Evolutionary conservation across 1,284 basidiomycete species (phyloP), one percentile per base, ranked within the genome.

Genomic region (Schizophyllum commune): DNA sequence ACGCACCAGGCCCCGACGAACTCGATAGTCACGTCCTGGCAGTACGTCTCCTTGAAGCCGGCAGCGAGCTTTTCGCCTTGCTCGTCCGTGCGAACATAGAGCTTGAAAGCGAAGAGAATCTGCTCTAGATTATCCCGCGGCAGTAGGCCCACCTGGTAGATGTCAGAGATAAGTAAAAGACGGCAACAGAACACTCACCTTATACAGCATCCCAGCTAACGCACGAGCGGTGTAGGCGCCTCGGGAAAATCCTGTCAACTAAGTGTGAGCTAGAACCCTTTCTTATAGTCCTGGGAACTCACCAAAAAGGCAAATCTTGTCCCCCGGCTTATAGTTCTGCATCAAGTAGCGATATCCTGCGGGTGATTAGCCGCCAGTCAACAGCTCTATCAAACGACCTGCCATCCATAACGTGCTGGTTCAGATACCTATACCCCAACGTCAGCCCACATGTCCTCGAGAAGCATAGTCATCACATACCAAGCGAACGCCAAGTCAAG

Each of bases 181-280:
- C 20, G 39, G 21, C 54, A 19, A 17, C 9, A 8, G 57, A 2
- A 20, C 47, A 61, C 61, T 58, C 58, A 79, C 81, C 71, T 78
- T 78, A 66, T 77, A 69, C 19, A 79, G 70, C 72, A 88, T 81
- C 13, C 89, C 89, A 33, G 84, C 89, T 22, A 92, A 74, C 8
- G 88, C 87, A 51, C 89, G 55, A 7, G 89, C 89, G 4, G 86
- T 90, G 66, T 91, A 91, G 13, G 90, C 86, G 1, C 89, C 89
- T 32, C 89, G 81, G 58, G 86, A 89, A 68, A 91, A 91, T 0
- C 88, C 85, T 85, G 60, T 7, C 11, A 22, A n/a, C 58, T 52
- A n/a, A 33, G 21, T 7, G 39, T 58, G 51, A 32, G 27, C 5
- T 17, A 32, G 32, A 56, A 58, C 47, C 19, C 22, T 55, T 20